These are phyloP conservation scores for Solanum clarkiae DNA, from an alignment of 257 asterid genomes.

Conservation along the genomic window DNA sequence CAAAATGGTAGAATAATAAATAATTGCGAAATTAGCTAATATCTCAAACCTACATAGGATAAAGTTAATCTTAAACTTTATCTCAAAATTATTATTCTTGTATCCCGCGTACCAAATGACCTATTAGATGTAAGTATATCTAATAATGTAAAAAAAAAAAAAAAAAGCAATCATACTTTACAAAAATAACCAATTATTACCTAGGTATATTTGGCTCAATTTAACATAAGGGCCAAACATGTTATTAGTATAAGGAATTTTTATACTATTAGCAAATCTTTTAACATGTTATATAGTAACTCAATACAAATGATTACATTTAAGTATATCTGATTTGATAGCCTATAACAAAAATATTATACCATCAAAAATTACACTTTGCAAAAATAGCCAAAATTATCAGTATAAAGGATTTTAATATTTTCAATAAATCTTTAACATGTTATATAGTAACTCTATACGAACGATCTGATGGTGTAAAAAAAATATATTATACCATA, in stretches of 20 bases:
- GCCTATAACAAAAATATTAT: background rate
- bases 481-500: background rate
- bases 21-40: background rate
- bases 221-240: too few relatives aligned
- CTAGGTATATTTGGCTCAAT: too few relatives aligned
- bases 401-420: too few relatives aligned
- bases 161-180: too few relatives aligned
- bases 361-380: background rate
- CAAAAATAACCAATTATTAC: too few relatives aligned
- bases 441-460: background rate
- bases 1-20: background rate
- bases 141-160: too few relatives aligned
- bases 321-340: background rate
- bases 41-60: background rate
- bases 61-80: background rate
- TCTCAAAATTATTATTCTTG: too few relatives aligned
- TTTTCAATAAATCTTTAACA: background rate
- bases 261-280: too few relatives aligned
- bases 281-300: background rate
- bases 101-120: too few relatives aligned
- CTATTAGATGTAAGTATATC: too few relatives aligned
- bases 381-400: background rate
- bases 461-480: background rate
- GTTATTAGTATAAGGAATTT: too few relatives aligned
- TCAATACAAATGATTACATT: background rate